Conservation (phyloP, 768 basidiomycete species). For the Tylopilus felleus region DNA sequence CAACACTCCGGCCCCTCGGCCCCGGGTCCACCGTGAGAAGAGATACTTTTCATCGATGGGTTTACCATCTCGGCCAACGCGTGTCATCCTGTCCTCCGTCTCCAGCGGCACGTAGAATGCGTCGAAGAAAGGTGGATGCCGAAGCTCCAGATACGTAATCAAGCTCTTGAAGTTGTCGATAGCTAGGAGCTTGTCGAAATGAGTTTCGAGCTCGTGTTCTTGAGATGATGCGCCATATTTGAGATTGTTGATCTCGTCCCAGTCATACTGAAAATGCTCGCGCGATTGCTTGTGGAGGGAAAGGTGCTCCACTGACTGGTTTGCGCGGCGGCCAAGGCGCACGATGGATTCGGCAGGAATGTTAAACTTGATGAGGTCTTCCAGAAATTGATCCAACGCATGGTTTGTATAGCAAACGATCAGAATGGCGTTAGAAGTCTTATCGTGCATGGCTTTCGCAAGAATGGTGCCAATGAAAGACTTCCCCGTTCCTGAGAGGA, state of each 20-base stretch:
- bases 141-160: conserved; percentile 43
- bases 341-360: too few relatives aligned
- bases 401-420: too few relatives aligned
- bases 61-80: conserved; percentile 41
- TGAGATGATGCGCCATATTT: conserved; percentile 34
- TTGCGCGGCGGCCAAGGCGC: conserved; percentile 53
- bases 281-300: conserved; percentile 30
- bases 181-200: conserved; percentile 12
- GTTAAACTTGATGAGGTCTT: too few relatives aligned
- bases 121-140: conserved; percentile 38
- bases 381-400: too few relatives aligned
- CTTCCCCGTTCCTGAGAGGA: too few relatives aligned
- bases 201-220: conserved; percentile 25
- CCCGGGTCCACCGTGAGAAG: conserved; percentile 44
- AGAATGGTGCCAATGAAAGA: too few relatives aligned
- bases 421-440: too few relatives aligned
- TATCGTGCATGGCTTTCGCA: too few relatives aligned
- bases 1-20: conserved; percentile 44
- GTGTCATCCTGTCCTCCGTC: conserved; percentile 41
- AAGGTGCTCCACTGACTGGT: conserved; percentile 41
- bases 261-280: background rate
- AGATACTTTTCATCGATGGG: conserved; percentile 40
- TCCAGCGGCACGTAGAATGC: conserved; percentile 43
- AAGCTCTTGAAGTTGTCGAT: conserved; percentile 26
- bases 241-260: conserved; percentile 13